Evolutionary conservation across 2,329 filamentous ascomycete species (phyloP), one percentile per base, ranked within the genome.

Genomic region (Microsporum canis): DNA sequence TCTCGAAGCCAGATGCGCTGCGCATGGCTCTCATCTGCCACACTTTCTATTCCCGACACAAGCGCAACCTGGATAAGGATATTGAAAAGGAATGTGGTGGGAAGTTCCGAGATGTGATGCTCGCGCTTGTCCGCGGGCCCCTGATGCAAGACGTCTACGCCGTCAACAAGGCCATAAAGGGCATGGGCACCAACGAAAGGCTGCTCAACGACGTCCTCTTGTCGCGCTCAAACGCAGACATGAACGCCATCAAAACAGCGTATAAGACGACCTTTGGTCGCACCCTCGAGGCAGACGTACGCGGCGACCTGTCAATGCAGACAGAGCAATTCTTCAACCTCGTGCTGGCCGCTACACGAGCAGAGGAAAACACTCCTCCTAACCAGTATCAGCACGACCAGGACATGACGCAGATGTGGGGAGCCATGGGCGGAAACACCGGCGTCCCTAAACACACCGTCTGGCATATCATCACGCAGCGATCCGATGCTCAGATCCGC

Each of bases 131-230:
- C 2, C 82, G 86, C 2, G 94, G 94, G 0, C 94, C 92, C 0
- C 79, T 96, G 7, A 77, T 84, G 57, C 81, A 89, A 64, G 92
- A 97, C 71, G 86, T 87, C 3, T 79, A 86, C 68, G 81, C 84
- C 59, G 76, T 94, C 6, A 79, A 86, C 68, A 80, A 86, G 1
- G 87, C 90, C 1, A 85, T 96, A 77, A 79, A 84, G 57, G 91
- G 92, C 0, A 71, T 84, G 0, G 94, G 94, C 5, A 97, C 92
- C 0, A 95, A 95, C 68, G 92, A 97, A 71, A 78, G 79, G 60
- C 79, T 94, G 0, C 79, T 99, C 57, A 94, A 96, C 71, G 92
- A 97, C 67, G 82, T 96, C 4, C 80, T 97, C 1, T 82, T 96
- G 3, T 82, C 85, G 6, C 84, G 92, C 39, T 88, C 85, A 39